phyloP scores from a whole-genome alignment of 345 rosid species.

The Salix dunnii region DNA sequence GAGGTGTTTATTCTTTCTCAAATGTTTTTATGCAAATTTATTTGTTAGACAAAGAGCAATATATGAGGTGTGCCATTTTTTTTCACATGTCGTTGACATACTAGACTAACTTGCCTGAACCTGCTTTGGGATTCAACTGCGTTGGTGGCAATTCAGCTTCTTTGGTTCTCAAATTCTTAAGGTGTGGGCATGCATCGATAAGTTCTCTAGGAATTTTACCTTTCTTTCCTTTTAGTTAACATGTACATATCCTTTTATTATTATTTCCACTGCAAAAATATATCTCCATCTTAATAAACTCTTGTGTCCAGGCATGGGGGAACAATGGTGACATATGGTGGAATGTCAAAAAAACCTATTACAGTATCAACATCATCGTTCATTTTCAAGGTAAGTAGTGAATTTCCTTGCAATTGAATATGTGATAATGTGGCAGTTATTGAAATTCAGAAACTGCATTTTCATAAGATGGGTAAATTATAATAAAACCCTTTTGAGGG shows the following conservation, averaged over 20 bases:
- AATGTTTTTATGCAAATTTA: not conserved
- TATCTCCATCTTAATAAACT: constrained; percentile 4
- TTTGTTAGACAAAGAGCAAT: constrained; percentile 8
- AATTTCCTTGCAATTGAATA: not conserved
- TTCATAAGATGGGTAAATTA: not conserved
- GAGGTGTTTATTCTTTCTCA: constrained; percentile 4
- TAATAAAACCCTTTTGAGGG: not conserved
- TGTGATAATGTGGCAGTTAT: not conserved
- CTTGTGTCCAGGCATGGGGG: constrained; percentile 56
- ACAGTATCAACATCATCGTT: constrained; percentile 73
- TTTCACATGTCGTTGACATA: constrained; percentile 1
- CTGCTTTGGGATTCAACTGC: constrained; percentile 82
- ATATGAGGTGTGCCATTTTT: not conserved
- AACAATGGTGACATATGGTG: constrained; percentile 91
- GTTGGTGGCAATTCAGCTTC: constrained; percentile 85
- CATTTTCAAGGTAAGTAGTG: constrained; percentile 59
- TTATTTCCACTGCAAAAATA: no score
- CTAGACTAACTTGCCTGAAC: constrained; percentile 62
- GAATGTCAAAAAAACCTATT: constrained; percentile 88
- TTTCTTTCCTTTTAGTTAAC: not conserved
- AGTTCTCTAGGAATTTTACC: not conserved
- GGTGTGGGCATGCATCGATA: constrained; percentile 27
- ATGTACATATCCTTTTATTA: not conserved
- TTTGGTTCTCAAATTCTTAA: constrained; percentile 73
- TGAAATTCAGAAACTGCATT: not conserved